Evolutionary conservation across 768 basidiomycete species (phyloP).

Genomic region (Kwoniella newhampshirensis): DNA sequence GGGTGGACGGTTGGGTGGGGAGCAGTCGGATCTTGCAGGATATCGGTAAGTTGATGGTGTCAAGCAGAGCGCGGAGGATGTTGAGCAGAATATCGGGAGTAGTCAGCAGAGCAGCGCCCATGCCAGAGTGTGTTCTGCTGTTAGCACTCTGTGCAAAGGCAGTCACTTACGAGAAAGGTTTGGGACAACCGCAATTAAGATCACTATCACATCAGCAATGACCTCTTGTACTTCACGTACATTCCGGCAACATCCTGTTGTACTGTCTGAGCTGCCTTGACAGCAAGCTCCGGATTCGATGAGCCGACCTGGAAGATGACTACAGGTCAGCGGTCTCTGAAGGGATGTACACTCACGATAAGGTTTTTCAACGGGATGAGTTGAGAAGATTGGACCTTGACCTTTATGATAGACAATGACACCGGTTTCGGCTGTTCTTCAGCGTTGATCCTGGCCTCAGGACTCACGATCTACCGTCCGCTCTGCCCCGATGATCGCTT

Average conservation of each 20-base stretch:
- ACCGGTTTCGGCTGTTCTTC: conserved; percentile 70
- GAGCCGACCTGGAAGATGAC: conserved; percentile 95
- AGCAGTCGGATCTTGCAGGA: conserved; percentile 90
- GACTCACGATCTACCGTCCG: conserved; percentile 81
- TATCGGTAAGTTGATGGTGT: conserved; percentile 76
- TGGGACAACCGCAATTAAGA: conserved; percentile 96
- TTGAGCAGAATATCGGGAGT: conserved; percentile 87
- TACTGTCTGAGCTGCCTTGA: conserved; percentile 83
- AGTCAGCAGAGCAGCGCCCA: conserved; percentile 92
- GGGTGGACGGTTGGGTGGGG: conserved; percentile 79
- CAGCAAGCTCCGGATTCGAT: conserved; percentile 81
- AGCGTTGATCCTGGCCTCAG: conserved; percentile 1
- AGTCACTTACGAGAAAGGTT: conserved; percentile 71
- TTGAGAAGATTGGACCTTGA: conserved; percentile 78
- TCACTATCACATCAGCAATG: conserved; percentile 56
- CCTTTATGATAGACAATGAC: conserved; percentile 80
- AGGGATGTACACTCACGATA: conserved; percentile 56
- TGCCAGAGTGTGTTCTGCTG: conserved; percentile 62
- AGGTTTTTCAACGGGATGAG: conserved; percentile 90
- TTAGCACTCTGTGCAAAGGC: neutral
- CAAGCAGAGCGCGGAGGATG: conserved; percentile 76
- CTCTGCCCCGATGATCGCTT: conserved; percentile 82
- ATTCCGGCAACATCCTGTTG: conserved; percentile 86
- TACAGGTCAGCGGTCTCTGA: conserved; percentile 20
- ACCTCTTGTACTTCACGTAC: conserved; percentile 18